These are phyloP conservation scores for Stentor coeruleus DNA, from an alignment of 73 alveolate species.

Conservation along the genomic window DNA sequence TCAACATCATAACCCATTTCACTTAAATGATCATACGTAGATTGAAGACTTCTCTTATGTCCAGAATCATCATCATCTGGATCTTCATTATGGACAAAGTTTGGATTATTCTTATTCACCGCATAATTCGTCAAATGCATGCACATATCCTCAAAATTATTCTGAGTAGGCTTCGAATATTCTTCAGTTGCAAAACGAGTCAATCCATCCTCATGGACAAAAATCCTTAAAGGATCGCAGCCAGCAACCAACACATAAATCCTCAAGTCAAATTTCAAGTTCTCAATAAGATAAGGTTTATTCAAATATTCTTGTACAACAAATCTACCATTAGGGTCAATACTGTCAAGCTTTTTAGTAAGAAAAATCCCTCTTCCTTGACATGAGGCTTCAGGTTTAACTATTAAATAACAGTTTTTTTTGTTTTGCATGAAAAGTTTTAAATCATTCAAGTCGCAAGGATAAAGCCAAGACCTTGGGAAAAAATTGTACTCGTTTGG, in stretches of 20 bases:
- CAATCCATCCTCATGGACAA: constrained; percentile 82
- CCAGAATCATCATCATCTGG: constrained; percentile 49
- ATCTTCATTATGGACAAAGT: constrained; percentile 52
- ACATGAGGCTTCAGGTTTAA: constrained; percentile 57
- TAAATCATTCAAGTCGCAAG: background rate
- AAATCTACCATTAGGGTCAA: constrained; percentile 38
- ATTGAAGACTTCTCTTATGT: constrained; percentile 48
- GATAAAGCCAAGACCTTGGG: background rate
- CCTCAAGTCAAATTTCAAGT: constrained; percentile 45
- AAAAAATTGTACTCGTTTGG: background rate
- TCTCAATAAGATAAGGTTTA: constrained; percentile 42
- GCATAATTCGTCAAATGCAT: constrained; percentile 71
- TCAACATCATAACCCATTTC: constrained; percentile 51
- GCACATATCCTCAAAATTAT: constrained; percentile 42
- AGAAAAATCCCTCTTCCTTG: constrained; percentile 59
- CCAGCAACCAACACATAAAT: constrained; percentile 46
- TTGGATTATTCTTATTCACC: constrained; percentile 50
- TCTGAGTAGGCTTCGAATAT: constrained; percentile 48
- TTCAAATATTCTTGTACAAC: constrained; percentile 48
- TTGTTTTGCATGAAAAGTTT: constrained; percentile 25
- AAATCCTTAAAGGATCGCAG: too few species aligned
- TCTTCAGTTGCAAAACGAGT: constrained; percentile 81
- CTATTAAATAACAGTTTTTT: constrained; percentile 35
- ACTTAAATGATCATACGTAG: constrained; percentile 33
- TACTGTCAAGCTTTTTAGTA: constrained; percentile 40